Base-by-base conservation (phyloP, 495 filamentous ascomycete genomes). In the Corynascus novoguineensis region DNA sequence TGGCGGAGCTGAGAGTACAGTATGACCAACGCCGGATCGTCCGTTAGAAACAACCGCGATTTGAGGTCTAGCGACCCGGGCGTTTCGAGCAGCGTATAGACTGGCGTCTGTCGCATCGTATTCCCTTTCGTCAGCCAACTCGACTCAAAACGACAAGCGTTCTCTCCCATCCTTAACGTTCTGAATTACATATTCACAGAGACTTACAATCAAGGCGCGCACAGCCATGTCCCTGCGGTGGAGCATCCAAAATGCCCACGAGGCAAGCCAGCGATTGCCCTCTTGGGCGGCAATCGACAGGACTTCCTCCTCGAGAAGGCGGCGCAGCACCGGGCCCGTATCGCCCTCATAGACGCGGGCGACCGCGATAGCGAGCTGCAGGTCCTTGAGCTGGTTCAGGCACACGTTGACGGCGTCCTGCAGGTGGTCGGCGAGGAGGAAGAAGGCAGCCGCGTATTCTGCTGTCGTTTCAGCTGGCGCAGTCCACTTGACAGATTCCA, bases 401-500 rank as follows among this genome's bases (percentile, higher is more conserved):
- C 91, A 87, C 29, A 99, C 84, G 63, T 86, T 86, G 32, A 89
- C 85, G 14, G 93, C 92, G 70, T 95, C 92, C 45, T 85, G 82
- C 19, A 95, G 72, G 62, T 87, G 85, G 57, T 88, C 92, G 10
- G 91, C 95, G 2, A 99, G 79, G 29, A 99, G 78, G 76, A 99
- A 99, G 67, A 96, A 97, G 3, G 92, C 87, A 6, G 92, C 95
- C 7, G 93, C 93, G 64, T 99, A 98, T 77, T 92, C 90, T 90
- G 47, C 10, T 40, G 46, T 19, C 29, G 34, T 35, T 44, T n/a
- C n/a, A n/a, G n/a, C n/a, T n/a, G n/a, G n/a, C n/a, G n/a, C n/a
- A 35, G 64, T 60, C 61, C 15, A 21, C n/a, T n/a, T n/a, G 17
- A n/a, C 6, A 25, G 42, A 2, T 15, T 28, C 12, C 32, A 9